Conservation (phyloP, 257 asterid species). For the Rehmannia glutinosa region DNA sequence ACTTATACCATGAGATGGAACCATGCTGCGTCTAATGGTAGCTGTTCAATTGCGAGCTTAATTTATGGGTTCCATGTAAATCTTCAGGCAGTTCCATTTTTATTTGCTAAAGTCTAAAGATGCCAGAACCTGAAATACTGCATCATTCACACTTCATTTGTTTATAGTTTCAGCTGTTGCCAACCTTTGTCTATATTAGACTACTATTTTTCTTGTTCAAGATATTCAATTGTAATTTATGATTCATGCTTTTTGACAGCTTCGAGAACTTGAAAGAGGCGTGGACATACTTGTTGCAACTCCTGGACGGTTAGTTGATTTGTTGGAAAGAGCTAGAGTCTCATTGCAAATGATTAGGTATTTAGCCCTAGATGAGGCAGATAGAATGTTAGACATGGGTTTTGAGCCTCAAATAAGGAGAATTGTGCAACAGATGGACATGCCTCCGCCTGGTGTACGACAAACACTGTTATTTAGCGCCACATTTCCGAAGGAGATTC, state of each 20-base stretch:
- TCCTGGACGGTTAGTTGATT: slow-evolving; percentile 92
- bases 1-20: background rate
- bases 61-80: background rate
- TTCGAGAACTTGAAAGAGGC: slow-evolving; percentile 91
- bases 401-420: slow-evolving; percentile 98
- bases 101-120: background rate
- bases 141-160: background rate
- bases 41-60: background rate
- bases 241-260: slow-evolving; percentile 39
- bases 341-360: slow-evolving; percentile 77
- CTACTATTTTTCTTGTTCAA: background rate
- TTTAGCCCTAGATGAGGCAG: slow-evolving; percentile 95
- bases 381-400: slow-evolving; percentile 98
- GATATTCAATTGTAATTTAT: background rate
- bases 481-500: slow-evolving; percentile 95
- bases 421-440: slow-evolving; percentile 95
- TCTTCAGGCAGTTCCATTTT: background rate
- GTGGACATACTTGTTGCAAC: slow-evolving; percentile 96
- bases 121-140: background rate
- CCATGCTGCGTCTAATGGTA: background rate
- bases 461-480: slow-evolving; percentile 97
- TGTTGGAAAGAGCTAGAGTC: slow-evolving; percentile 93
- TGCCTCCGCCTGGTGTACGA: slow-evolving; percentile 89
- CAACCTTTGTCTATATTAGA: background rate
- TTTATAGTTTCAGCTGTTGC: background rate